Percentiles rank a stretch among this genome's conserved stretches.
phyloP scores from a whole-genome alignment of 2,329 filamentous ascomycete genomes.

The Rhynchosporium secalis region DNA sequence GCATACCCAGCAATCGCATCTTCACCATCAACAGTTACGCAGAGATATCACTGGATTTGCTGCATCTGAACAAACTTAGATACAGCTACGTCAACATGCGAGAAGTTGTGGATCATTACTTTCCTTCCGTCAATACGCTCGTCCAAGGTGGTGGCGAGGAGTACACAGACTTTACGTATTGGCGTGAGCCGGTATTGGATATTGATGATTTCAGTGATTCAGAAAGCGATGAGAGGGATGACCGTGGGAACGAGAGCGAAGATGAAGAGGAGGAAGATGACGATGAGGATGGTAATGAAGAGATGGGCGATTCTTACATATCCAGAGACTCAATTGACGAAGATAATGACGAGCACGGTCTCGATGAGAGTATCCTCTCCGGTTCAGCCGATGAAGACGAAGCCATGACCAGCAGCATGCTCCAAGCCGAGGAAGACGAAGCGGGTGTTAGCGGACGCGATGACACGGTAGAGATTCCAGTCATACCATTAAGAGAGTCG shows the following conservation, averaged over 20 bases:
- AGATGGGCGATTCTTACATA: constrained; percentile 57
- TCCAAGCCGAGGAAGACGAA: constrained; percentile 41
- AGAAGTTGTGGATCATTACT: constrained; percentile 97
- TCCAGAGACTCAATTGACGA: constrained; percentile 52
- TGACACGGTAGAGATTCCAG: neutral
- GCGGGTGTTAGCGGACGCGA: constrained; percentile 31
- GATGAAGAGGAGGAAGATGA: constrained; percentile 50
- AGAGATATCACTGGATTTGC: constrained; percentile 86
- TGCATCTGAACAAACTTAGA: constrained; percentile 91
- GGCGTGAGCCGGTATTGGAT: constrained; percentile 82
- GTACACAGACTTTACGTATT: constrained; percentile 96
- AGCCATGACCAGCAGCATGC: constrained; percentile 28
- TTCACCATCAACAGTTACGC: constrained; percentile 99
- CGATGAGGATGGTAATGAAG: constrained; percentile 52
- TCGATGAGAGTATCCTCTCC: constrained; percentile 35
- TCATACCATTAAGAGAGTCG: constrained; percentile 12
- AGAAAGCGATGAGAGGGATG: constrained; percentile 62
- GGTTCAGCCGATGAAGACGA: constrained; percentile 35
- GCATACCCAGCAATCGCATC: constrained; percentile 90
- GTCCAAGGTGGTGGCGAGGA: constrained; percentile 89
- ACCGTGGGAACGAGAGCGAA: constrained; percentile 54
- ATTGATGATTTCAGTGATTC: constrained; percentile 87
- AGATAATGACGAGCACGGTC: constrained; percentile 42
- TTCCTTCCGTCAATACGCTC: constrained; percentile 84
- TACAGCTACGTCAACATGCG: constrained; percentile 97